A percentile compares a stretch with the other conserved stretches of the same genome.
Evolutionary conservation across 306 rosid species (phyloP).

Genomic region (Vigna radiata): DNA sequence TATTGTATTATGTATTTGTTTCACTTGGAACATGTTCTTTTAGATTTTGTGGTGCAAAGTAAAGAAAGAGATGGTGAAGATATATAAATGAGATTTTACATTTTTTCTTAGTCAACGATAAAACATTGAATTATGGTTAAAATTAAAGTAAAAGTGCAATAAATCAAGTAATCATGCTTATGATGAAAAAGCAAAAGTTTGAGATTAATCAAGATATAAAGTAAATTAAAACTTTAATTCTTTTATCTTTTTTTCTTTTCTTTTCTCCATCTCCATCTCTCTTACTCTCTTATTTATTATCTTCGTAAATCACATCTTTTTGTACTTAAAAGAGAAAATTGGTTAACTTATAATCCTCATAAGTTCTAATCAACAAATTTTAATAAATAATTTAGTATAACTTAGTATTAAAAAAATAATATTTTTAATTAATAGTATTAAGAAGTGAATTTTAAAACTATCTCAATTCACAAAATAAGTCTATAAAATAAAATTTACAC

Average conservation of each 20-base stretch:
- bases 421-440: no score
- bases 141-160: not conserved
- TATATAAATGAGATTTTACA: not conserved
- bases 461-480: no score
- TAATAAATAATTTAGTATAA: no score
- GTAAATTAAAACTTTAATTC: not conserved
- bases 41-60: not conserved
- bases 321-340: no score
- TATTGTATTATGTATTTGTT: not conserved
- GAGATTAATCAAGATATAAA: not conserved
- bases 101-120: no score
- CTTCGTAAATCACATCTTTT: no score
- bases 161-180: constrained; percentile 1
- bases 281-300: not conserved
- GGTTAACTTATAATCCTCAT: no score
- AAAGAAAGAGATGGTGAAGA: not conserved
- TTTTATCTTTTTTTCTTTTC: not conserved
- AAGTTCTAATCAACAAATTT: no score
- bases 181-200: constrained; percentile 4
- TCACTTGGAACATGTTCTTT: not conserved
- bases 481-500: no score
- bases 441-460: no score
- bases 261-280: no score
- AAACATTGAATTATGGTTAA: not conserved
- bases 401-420: no score